Evolutionary conservation across 352 stramenopile species (phyloP).

Genomic region (Pythium myriotylum): DNA sequence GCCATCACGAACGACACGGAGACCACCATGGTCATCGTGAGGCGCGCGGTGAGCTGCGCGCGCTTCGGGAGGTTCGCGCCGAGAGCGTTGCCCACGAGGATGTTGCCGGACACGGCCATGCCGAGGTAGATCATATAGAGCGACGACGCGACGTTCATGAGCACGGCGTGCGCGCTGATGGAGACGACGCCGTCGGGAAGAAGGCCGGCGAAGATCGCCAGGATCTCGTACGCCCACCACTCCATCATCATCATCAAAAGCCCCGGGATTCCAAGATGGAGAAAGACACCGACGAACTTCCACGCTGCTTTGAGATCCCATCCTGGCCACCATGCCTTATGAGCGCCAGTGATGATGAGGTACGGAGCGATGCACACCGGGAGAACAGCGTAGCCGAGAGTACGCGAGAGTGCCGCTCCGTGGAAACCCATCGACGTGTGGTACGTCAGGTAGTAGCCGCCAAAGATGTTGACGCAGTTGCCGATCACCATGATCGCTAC

Average conservation of each 20-base stretch:
- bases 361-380: slow-evolving; percentile 58
- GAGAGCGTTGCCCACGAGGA: slow-evolving; percentile 78
- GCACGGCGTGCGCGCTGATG: slow-evolving; percentile 73
- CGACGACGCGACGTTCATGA: slow-evolving; percentile 67
- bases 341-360: slow-evolving; percentile 40
- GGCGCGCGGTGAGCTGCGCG: slow-evolving; percentile 54
- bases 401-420: slow-evolving; percentile 68
- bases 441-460: slow-evolving; percentile 78
- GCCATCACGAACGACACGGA: slow-evolving; percentile 44
- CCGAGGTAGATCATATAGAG: slow-evolving; percentile 79
- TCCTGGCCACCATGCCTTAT: slow-evolving; percentile 46
- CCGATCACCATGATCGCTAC: slow-evolving; percentile 52
- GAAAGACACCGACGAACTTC: slow-evolving; percentile 51
- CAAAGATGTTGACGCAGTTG: slow-evolving; percentile 64
- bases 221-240: slow-evolving; percentile 81
- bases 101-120: slow-evolving; percentile 65
- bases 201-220: slow-evolving; percentile 68
- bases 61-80: slow-evolving; percentile 75
- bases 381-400: slow-evolving; percentile 57
- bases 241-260: slow-evolving; percentile 72
- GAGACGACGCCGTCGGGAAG: slow-evolving; percentile 69
- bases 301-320: slow-evolving; percentile 47
- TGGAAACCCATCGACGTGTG: slow-evolving; percentile 67
- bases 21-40: slow-evolving; percentile 49
- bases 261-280: slow-evolving; percentile 47